Percentiles rank a stretch among this genome's conserved stretches.
Conservation (phyloP, 257 asterid species). For the Capsicum rhomboideum region DNA sequence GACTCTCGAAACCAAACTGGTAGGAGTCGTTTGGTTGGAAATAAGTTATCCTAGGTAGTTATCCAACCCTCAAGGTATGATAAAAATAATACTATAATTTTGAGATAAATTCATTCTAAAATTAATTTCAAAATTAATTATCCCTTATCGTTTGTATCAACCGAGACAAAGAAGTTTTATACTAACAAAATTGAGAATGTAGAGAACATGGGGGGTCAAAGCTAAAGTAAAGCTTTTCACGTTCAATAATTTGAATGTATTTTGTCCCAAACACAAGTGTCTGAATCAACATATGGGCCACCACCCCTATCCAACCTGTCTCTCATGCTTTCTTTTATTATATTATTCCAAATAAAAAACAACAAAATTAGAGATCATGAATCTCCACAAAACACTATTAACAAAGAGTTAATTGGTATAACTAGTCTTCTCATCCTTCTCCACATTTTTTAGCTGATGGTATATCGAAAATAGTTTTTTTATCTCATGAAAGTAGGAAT, state of each 20-base stretch:
- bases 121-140: too few relatives aligned
- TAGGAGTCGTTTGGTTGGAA: too few relatives aligned
- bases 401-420: neutral
- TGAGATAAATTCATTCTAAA: too few relatives aligned
- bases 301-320: slow-evolving; percentile 42
- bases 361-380: slow-evolving; percentile 27
- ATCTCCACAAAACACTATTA: slow-evolving; percentile 32
- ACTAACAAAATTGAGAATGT: too few relatives aligned
- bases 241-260: slow-evolving; percentile 49
- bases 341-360: neutral
- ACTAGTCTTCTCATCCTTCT: neutral
- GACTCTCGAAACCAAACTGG: too few relatives aligned
- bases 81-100: too few relatives aligned
- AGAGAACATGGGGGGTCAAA: too few relatives aligned
- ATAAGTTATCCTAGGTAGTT: too few relatives aligned
- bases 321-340: slow-evolving; percentile 27
- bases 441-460: neutral
- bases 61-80: too few relatives aligned
- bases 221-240: slow-evolving; percentile 44
- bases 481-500: fast-evolving
- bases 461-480: neutral
- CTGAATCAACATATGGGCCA: slow-evolving; percentile 52
- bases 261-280: slow-evolving; percentile 45
- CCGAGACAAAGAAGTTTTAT: too few relatives aligned
- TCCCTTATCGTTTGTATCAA: too few relatives aligned